Percentiles rank a stretch among this genome's conserved stretches.
phyloP scores from a whole-genome alignment of 1,284 basidiomycete genomes.

The Abortiporus biennis region DNA sequence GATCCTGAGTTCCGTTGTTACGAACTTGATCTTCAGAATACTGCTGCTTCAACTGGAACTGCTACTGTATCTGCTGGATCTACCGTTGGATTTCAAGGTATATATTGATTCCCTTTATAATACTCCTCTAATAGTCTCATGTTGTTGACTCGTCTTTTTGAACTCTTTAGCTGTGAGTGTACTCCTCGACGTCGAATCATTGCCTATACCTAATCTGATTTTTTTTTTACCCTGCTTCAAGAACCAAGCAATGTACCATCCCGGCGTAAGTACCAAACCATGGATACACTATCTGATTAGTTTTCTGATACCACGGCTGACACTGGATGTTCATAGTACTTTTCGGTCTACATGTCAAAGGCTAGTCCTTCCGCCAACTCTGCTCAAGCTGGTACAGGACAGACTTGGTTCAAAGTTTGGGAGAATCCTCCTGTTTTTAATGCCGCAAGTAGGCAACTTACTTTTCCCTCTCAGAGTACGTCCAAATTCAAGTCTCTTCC shows the following conservation, averaged over 20 bases:
- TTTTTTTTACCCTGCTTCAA: conserved; percentile 4
- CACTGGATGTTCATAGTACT: conserved; percentile 20
- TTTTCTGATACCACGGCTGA: neutral
- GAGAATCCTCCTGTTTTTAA: conserved; percentile 29
- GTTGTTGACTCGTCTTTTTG: conserved; percentile 1
- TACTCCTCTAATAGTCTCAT: neutral
- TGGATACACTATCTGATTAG: neutral
- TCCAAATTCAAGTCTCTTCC: neutral
- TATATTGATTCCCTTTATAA: neutral
- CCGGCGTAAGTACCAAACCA: conserved; percentile 25
- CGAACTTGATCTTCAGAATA: conserved; percentile 30
- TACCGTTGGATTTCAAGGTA: conserved; percentile 22
- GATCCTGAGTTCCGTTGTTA: conserved; percentile 41
- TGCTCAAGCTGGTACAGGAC: conserved; percentile 32
- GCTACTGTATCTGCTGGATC: conserved; percentile 32
- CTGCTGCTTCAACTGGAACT: conserved; percentile 29
- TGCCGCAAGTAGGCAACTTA: conserved; percentile 18
- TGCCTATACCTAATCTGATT: neutral
- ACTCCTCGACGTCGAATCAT: neutral
- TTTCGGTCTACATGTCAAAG: conserved; percentile 36
- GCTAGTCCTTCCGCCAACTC: conserved; percentile 36
- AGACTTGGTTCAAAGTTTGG: conserved; percentile 46
- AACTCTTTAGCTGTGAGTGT: conserved; percentile 4
- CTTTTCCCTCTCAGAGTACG: conserved; percentile 33
- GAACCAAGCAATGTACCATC: conserved; percentile 26